Base-by-base conservation (phyloP, 169 alveolate genomes). In the Plasmodium adleri region DNA sequence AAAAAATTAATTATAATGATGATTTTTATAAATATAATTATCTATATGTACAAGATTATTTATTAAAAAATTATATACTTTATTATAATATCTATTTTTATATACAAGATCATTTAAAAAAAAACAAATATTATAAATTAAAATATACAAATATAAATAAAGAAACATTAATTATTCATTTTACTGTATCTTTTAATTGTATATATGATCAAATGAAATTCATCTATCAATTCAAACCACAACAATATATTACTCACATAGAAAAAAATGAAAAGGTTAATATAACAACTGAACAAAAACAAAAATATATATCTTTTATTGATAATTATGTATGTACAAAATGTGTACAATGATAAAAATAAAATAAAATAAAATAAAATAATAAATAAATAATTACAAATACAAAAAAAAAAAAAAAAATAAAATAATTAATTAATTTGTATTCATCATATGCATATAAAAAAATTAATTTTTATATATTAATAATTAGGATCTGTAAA, bases 1-100 rank as follows among this genome's bases (percentile, higher is more conserved):
- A 86, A 60, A 86, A 86, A 72, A 86, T 86, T 72, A 86, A 86
- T 24, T 72, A 71, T 52, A 45, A 73, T 50, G 78, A 86, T 52
- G 92, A 86, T 72, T 60, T 86, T 60, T 86, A 86, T 66, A 86
- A 86, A 86, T 86, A 86, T 60, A 86, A 70, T 39, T 86, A 86
- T 22, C 56, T 86, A 64, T 86, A 71, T 74, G 92, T 86, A 17
- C 56, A 45, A 49, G 75, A 86, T 47, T 72, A 72, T 49, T 28
- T 86, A 86, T 49, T 86, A 54, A 86, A 86, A 86, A 72, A 86
- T 86, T 86, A 86, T 50, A 62, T 86, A 9, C 92, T 86, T 24
- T 86, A 86, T 86, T 24, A 86, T 63, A 70, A 86, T 71, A 86
- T 86, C 20, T 86, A 86, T 86, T 86, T 86, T 72, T 54, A 24